These are phyloP conservation scores for Pistacia atlantica DNA, from an alignment of 345 rosid species.

Conservation along the genomic window DNA sequence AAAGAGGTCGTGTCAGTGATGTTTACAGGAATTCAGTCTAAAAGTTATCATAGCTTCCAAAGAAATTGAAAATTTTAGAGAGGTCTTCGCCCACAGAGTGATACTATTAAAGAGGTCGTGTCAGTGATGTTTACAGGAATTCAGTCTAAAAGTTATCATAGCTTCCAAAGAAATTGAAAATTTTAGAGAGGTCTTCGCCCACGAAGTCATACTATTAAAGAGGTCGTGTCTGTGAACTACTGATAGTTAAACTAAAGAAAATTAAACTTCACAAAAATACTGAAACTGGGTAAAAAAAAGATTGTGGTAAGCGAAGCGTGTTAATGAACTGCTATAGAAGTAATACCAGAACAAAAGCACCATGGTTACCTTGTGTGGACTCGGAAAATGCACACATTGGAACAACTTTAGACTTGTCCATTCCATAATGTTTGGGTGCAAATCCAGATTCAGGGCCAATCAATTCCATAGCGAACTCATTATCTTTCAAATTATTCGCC, in stretches of 20 bases:
- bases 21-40: too few species aligned
- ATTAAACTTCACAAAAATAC: background rate
- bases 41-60: background rate
- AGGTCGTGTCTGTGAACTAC: background rate
- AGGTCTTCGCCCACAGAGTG: background rate
- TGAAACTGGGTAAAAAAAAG: background rate
- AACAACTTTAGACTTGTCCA: conserved; percentile 71
- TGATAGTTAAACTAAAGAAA: background rate
- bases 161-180: background rate
- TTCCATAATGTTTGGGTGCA: conserved; percentile 57
- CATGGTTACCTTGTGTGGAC: conserved; percentile 56
- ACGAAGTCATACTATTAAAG: background rate
- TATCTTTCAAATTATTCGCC: conserved; percentile 7
- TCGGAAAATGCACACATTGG: conserved; percentile 75
- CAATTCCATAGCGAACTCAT: conserved; percentile 77
- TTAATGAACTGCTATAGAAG: background rate
- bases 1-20: background rate
- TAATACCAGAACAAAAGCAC: background rate
- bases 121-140: background rate
- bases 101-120: background rate
- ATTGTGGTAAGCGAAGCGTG: background rate
- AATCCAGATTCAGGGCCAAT: conserved; percentile 61
- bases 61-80: background rate
- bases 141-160: background rate
- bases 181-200: background rate